Conservation (phyloP, 108 stramenopile genomes). For the Cyclotella atomus region DNA sequence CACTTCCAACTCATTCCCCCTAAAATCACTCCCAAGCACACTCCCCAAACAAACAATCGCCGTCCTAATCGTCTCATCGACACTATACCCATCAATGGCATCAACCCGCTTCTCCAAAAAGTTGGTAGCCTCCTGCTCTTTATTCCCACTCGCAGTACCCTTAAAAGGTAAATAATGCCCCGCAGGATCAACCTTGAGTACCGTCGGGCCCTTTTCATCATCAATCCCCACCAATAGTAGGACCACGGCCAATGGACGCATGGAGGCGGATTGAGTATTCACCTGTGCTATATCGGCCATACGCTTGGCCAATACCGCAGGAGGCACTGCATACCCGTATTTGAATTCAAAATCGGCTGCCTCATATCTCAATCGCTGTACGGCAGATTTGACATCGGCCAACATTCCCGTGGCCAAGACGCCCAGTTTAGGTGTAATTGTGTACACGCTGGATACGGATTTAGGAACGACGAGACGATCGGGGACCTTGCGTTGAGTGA, state of each 20-base stretch:
- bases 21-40: constrained; percentile 95
- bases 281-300: constrained; percentile 99
- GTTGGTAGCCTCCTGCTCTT: constrained; percentile 99
- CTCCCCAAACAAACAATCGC: constrained; percentile 95
- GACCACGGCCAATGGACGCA: constrained; percentile 93
- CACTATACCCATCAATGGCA: constrained; percentile 64
- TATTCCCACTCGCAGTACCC: constrained; percentile 91
- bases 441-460: constrained; percentile 89
- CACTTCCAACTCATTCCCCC: constrained; percentile 96
- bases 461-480: constrained; percentile 93
- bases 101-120: constrained; percentile 96
- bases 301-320: constrained; percentile 87
- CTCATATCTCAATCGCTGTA: constrained; percentile 93
- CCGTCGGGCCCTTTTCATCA: constrained; percentile 96
- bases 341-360: constrained; percentile 95
- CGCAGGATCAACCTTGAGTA: constrained; percentile 98
- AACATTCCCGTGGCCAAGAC: constrained; percentile 94
- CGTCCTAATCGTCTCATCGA: constrained; percentile 75
- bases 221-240: constrained; percentile 94
- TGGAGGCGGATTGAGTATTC: constrained; percentile 94
- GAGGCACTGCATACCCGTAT: constrained; percentile 95
- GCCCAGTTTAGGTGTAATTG: constrained; percentile 88
- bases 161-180: constrained; percentile 97
- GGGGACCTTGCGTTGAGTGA: constrained; percentile 98
- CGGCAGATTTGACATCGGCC: constrained; percentile 85